Base-by-base conservation (phyloP, 139 green algal genomes). In the Chlorella sp. region DNA sequence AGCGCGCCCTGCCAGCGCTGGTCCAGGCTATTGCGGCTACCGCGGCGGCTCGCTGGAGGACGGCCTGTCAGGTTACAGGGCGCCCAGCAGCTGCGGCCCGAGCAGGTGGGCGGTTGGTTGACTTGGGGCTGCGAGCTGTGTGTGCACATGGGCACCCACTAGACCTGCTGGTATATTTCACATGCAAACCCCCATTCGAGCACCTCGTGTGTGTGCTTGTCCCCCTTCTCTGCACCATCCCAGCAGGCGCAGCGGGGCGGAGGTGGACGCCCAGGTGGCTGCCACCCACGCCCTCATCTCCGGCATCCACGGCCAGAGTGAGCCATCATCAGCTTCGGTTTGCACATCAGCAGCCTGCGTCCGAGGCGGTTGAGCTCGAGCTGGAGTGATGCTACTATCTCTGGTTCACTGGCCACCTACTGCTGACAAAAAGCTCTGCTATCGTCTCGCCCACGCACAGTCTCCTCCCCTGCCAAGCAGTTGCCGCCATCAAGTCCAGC, bases 271-370 rank as follows among this genome's bases (percentile, higher is more conserved):
- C 30, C 79, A 84, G 79, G 44, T 84, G 64, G 64, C 43, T 1
- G 79, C 51, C 41, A 84, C 79, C 4, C 64, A 67, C 22, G 62
- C 41, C 7, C n/a, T 84, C 43, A 76, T 84, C 22, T 22, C 64
- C 1, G 56, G 67, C 24, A 84, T 84, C 19, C 79, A 84, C 32
- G 24, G n/a, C 6, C 79, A 84, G 44, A 84, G 79, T 76, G 60
- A 83, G 77, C 58, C 24, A 0, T 19, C 11, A n/a, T n/a, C n/a
- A n/a, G n/a, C n/a, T 3, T 28, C 3, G 73, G 5, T 19, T 24
- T 36, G 62, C 56, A 65, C 56, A 20, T 69, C 28, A 69, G 28
- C 28, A 38, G 34, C 28, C 22, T 38, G n/a, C n/a, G n/a, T n/a
- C n/a, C n/a, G n/a, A n/a, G n/a, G n/a, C n/a, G n/a, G n/a, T n/a